Evolutionary conservation across 1,139 yeast genomes (phyloP).

Genomic region (Blastobotrys indianensis): DNA sequence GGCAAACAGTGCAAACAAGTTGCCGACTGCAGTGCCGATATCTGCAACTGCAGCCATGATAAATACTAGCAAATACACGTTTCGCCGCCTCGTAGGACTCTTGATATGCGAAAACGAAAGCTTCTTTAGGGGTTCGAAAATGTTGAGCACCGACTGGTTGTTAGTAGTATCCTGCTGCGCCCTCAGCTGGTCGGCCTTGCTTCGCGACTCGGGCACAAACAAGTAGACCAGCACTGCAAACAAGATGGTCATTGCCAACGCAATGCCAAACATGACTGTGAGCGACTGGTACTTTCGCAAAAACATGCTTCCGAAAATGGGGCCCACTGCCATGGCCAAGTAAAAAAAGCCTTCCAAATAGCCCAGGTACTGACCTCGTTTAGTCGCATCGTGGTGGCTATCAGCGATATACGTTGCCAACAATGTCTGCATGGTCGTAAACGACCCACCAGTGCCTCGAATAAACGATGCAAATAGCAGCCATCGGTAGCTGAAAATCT

Average conservation of each 20-base stretch:
- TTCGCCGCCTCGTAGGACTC: conserved; percentile 30
- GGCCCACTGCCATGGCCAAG: conserved; percentile 61
- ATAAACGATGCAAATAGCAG: conserved; percentile 39
- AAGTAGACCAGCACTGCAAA: conserved; percentile 36
- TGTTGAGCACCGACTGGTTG: conserved; percentile 11
- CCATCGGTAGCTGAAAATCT: conserved; percentile 32
- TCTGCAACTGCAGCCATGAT: conserved; percentile 38
- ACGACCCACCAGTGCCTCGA: conserved; percentile 52
- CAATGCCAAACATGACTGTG: conserved; percentile 27
- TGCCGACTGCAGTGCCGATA: conserved; percentile 36
- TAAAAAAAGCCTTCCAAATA: conserved; percentile 51
- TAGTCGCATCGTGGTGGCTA: conserved; percentile 47
- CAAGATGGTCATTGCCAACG: conserved; percentile 23
- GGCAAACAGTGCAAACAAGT: conserved; percentile 51
- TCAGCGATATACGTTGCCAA: conserved; percentile 60
- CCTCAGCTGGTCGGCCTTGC: conserved; percentile 25
- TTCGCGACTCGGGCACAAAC: conserved; percentile 55
- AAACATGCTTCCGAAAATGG: conserved; percentile 48
- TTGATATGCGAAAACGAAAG: conserved; percentile 35
- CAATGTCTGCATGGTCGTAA: conserved; percentile 45
- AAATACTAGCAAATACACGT: conserved; percentile 43
- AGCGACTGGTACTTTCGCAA: conserved; percentile 26
- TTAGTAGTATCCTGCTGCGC: neutral
- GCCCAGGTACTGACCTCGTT: conserved; percentile 52
- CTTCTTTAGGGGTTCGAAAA: conserved; percentile 44